Conservation (phyloP, 805 yeast species). For the Teunomyces atbi region DNA sequence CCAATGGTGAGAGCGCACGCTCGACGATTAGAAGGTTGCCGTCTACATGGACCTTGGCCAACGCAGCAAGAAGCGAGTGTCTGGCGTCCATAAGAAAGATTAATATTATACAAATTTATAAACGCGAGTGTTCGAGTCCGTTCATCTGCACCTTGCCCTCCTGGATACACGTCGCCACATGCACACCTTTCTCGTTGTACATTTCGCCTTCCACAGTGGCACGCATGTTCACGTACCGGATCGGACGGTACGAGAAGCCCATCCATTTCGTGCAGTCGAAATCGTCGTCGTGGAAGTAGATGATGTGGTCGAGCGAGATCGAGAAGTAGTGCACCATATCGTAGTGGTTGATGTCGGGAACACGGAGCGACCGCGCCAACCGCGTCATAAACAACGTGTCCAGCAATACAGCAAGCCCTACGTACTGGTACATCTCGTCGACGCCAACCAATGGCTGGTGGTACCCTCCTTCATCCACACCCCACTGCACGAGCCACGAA, state of each 20-base stretch:
- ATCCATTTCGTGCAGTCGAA: conserved; percentile 52
- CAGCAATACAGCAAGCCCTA: conserved; percentile 57
- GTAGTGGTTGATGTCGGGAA: conserved; percentile 28
- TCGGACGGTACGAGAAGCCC: conserved; percentile 46
- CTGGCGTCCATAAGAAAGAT: conserved; percentile 6
- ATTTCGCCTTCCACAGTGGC: conserved; percentile 59
- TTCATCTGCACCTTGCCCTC: conserved; percentile 53
- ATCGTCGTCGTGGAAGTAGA: conserved; percentile 61
- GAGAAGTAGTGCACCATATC: conserved; percentile 39
- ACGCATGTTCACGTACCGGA: conserved; percentile 52
- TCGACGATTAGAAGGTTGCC: conserved; percentile 40
- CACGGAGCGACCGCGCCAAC: conserved; percentile 48
- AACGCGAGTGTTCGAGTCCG: conserved; percentile 15
- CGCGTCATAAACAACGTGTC: conserved; percentile 56
- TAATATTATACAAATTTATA: neutral
- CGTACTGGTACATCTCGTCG: conserved; percentile 37
- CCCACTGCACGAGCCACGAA: conserved; percentile 27
- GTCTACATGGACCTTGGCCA: conserved; percentile 23
- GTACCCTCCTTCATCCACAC: conserved; percentile 16
- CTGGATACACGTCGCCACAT: conserved; percentile 62
- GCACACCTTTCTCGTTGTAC: conserved; percentile 46
- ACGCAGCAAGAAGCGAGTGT: conserved; percentile 17
- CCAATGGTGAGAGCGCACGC: conserved; percentile 42
- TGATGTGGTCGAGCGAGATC: conserved; percentile 64
- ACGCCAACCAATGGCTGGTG: conserved; percentile 10